Percentiles rank a stretch among this genome's conserved stretches.
Conservation (phyloP, 805 yeast species). For the Hanseniaspora vineae region DNA sequence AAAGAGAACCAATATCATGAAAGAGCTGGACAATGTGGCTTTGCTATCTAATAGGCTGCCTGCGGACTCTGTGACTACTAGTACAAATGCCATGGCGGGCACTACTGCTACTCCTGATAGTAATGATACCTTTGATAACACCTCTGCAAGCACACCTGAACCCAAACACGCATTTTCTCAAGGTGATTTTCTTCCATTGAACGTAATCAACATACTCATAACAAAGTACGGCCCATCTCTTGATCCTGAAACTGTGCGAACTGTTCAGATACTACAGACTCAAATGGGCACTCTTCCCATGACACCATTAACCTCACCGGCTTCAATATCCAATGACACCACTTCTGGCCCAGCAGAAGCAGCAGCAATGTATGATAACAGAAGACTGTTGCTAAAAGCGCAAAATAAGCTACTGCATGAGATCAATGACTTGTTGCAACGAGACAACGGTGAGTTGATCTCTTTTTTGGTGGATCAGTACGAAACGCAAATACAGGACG, state of each 20-base stretch:
- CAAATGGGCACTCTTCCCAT: neutral
- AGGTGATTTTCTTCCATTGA: neutral
- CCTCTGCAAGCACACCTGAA: neutral
- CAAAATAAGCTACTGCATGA: neutral
- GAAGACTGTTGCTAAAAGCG: neutral
- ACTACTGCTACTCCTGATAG: no score
- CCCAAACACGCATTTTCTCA: neutral
- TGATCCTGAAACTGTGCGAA: neutral
- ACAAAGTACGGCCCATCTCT: neutral
- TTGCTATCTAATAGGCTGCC: neutral
- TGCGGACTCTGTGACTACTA: neutral
- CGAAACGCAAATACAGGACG: neutral
- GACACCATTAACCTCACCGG: no score
- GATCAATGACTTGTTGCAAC: neutral
- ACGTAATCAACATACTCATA: neutral
- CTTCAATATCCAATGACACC: no score
- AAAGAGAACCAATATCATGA: conserved; percentile 11
- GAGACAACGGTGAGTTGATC: neutral
- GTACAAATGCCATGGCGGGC: neutral
- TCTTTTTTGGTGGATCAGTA: neutral
- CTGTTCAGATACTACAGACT: neutral
- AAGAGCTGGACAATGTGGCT: conserved; percentile 13
- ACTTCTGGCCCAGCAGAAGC: neutral
- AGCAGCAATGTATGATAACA: neutral
- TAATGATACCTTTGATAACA: no score